phyloP scores from a whole-genome alignment of 495 filamentous ascomycete genomes.

The Aspergillus bertholletiae region DNA sequence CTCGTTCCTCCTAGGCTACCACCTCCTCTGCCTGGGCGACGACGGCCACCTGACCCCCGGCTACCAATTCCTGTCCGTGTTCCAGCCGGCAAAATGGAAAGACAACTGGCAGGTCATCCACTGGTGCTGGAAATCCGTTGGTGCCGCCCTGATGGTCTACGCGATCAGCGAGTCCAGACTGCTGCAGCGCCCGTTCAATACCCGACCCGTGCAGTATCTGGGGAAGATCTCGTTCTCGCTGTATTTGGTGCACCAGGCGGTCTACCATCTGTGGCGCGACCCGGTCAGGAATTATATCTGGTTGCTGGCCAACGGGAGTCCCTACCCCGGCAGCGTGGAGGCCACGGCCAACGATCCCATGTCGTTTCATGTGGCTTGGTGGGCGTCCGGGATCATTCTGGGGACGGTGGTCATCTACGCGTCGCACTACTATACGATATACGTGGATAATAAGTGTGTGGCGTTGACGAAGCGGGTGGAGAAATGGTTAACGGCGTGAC shows the following conservation, averaged over 20 bases:
- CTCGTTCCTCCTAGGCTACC: slow-evolving; percentile 15
- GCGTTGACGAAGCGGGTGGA: slow-evolving; percentile 18
- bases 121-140: slow-evolving; percentile 21
- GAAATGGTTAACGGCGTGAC: slow-evolving; percentile 13
- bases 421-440: slow-evolving; percentile 44
- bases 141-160: slow-evolving; percentile 19
- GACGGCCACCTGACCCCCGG: slow-evolving; percentile 20
- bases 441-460: slow-evolving; percentile 35
- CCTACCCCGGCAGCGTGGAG: slow-evolving; percentile 29
- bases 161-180: slow-evolving; percentile 17
- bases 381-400: slow-evolving; percentile 30
- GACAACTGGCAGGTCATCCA: slow-evolving; percentile 19
- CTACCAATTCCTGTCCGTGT: slow-evolving; percentile 16
- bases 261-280: slow-evolving; percentile 1
- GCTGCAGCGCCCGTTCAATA: slow-evolving; percentile 16
- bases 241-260: slow-evolving; percentile 18
- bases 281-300: slow-evolving; percentile 1
- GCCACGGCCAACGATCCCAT: slow-evolving; percentile 30
- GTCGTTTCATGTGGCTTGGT: slow-evolving; percentile 35
- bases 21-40: slow-evolving; percentile 25
- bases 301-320: slow-evolving; percentile 13
- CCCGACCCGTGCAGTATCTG: slow-evolving; percentile 20
- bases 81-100: slow-evolving; percentile 20
- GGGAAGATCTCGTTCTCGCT: slow-evolving; percentile 31
- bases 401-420: slow-evolving; percentile 36